phyloP scores from a whole-genome alignment of 1,139 yeast genomes.

The Geotrichum macrosporum region DNA sequence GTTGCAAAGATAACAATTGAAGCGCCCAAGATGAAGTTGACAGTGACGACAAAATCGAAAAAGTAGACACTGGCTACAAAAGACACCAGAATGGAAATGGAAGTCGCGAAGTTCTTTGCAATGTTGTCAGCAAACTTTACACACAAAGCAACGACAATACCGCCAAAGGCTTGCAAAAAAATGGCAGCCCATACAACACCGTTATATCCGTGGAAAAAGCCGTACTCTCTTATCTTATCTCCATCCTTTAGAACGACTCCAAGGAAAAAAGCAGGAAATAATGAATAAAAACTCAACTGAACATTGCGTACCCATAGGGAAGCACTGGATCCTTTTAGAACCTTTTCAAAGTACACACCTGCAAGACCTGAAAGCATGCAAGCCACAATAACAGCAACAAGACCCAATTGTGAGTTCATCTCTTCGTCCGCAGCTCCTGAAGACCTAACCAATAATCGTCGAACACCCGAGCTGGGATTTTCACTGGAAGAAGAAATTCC shows the following conservation, averaged over 20 bases:
- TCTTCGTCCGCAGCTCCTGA: conserved; percentile 23
- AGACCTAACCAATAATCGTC: neutral
- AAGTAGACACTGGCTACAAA: conserved; percentile 39
- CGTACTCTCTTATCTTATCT: conserved; percentile 34
- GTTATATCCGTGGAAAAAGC: conserved; percentile 43
- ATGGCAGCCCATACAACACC: conserved; percentile 41
- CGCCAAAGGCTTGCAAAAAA: conserved; percentile 42
- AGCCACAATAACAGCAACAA: conserved; percentile 40
- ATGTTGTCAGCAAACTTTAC: conserved; percentile 45
- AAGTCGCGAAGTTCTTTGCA: conserved; percentile 44
- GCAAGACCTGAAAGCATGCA: conserved; percentile 42
- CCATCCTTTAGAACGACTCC: conserved; percentile 41
- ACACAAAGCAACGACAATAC: conserved; percentile 42
- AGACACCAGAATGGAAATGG: conserved; percentile 41
- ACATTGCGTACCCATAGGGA: conserved; percentile 43
- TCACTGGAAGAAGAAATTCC: conserved; percentile 5
- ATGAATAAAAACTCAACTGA: conserved; percentile 41
- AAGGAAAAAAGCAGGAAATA: conserved; percentile 41
- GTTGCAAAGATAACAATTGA: conserved; percentile 40
- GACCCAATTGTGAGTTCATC: conserved; percentile 36
- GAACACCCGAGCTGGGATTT: too few relatives aligned
- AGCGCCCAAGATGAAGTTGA: conserved; percentile 40
- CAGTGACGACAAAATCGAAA: conserved; percentile 38
- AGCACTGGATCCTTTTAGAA: conserved; percentile 39
- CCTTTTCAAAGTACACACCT: conserved; percentile 44